Conservation (phyloP, 2,329 filamentous ascomycete genomes). For the Colletotrichum sp. region DNA sequence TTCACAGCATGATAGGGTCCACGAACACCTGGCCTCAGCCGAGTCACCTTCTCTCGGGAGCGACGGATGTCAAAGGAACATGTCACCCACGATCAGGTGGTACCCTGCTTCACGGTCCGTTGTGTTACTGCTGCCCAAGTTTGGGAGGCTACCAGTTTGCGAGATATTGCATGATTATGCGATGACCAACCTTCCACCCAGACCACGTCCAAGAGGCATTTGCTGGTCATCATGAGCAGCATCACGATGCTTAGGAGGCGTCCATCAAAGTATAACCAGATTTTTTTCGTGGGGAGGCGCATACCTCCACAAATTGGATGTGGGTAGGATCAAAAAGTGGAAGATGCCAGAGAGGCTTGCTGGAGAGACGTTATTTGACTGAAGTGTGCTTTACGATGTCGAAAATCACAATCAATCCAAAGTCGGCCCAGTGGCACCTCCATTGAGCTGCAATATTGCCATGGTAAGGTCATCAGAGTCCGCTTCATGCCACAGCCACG, state of each 20-base stretch:
- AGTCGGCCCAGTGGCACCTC: neutral
- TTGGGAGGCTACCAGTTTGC: accelerated
- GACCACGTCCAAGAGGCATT: neutral
- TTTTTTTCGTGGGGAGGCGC: too few species aligned
- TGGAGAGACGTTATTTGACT: neutral
- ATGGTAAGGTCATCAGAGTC: neutral
- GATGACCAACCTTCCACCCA: neutral
- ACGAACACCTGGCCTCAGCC: neutral
- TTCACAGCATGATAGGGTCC: neutral
- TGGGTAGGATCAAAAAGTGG: too few species aligned
- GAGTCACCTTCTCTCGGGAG: neutral
- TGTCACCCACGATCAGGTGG: neutral
- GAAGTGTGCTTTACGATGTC: neutral
- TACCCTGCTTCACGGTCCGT: accelerated
- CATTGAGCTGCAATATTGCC: neutral
- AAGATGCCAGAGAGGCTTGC: neutral
- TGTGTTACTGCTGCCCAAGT: accelerated
- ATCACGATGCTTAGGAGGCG: too few species aligned
- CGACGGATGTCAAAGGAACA: accelerated
- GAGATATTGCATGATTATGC: neutral
- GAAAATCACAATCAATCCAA: neutral
- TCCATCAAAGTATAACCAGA: too few species aligned
- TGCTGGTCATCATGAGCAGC: too few species aligned
- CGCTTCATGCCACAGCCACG: neutral
- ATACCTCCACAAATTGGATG: too few species aligned